A percentile compares a stretch with the other conserved stretches of the same genome.
Evolutionary conservation across 2,329 filamentous ascomycete species (phyloP).

Genomic region (Clonostachys byssicola): DNA sequence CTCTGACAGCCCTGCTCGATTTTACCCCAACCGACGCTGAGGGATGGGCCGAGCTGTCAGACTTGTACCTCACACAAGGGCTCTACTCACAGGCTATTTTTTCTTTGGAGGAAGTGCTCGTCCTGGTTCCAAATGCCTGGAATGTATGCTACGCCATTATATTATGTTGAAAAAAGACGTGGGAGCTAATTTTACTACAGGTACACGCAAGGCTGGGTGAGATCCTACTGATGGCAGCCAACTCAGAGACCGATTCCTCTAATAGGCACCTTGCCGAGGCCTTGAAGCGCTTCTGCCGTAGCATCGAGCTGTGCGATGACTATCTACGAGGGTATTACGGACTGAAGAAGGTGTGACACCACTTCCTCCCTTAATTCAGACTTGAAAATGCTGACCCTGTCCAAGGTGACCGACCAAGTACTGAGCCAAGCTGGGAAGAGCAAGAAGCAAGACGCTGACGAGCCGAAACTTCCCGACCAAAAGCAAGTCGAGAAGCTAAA

Average conservation of each 20-base stretch:
- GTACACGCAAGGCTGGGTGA: slow-evolving; percentile 87
- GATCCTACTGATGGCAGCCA: slow-evolving; percentile 67
- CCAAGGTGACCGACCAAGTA: slow-evolving; percentile 44
- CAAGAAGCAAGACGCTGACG: slow-evolving; percentile 42
- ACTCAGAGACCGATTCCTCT: slow-evolving; percentile 31
- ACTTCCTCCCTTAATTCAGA: not conserved
- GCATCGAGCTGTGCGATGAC: slow-evolving; percentile 88
- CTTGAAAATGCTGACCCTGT: too few species aligned
- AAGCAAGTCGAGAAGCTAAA: slow-evolving; percentile 64
- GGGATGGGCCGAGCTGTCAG: slow-evolving; percentile 86
- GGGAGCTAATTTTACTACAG: slow-evolving; percentile 32
- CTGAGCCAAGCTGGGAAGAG: slow-evolving; percentile 37
- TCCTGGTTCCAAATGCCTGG: slow-evolving; percentile 89
- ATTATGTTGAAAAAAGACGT: not conserved
- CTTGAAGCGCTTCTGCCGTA: slow-evolving; percentile 81
- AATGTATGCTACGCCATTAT: slow-evolving; percentile 59
- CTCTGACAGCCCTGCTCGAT: slow-evolving; percentile 72
- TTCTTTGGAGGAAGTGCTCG: slow-evolving; percentile 83
- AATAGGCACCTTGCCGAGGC: slow-evolving; percentile 63
- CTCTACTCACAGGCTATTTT: slow-evolving; percentile 81
- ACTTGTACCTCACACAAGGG: slow-evolving; percentile 78
- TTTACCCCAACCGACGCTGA: slow-evolving; percentile 87
- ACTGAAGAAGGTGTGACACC: slow-evolving; percentile 64
- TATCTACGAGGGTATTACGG: slow-evolving; percentile 93
- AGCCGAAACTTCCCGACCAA: slow-evolving; percentile 48